Percentiles rank a stretch among this genome's conserved stretches.
Evolutionary conservation across 768 basidiomycete genomes (phyloP).

Genomic region (Lactarius trivialis): DNA sequence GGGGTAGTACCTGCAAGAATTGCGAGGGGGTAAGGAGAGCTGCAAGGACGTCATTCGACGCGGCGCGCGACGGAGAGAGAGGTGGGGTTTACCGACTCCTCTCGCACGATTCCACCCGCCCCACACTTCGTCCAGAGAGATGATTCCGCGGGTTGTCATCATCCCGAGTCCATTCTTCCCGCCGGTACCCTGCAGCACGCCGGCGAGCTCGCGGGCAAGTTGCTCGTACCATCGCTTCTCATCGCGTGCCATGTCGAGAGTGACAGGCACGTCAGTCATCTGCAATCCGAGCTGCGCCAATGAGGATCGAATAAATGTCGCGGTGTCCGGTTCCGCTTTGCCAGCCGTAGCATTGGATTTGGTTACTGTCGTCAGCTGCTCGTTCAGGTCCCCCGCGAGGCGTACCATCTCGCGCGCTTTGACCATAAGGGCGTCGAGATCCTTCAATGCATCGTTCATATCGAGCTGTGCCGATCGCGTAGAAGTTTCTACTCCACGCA

Average conservation of each 20-base stretch:
- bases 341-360: conserved; percentile 22
- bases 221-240: conserved; percentile 74
- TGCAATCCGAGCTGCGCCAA: conserved; percentile 86
- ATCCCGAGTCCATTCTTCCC: conserved; percentile 46
- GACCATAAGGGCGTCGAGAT: conserved; percentile 84
- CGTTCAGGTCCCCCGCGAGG: conserved; percentile 82
- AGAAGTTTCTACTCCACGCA: conserved; percentile 65
- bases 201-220: conserved; percentile 75
- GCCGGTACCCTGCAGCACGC: conserved; percentile 51
- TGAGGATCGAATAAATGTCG: conserved; percentile 81
- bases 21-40: conserved; percentile 88
- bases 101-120: conserved; percentile 91
- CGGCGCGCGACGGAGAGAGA: neutral
- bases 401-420: conserved; percentile 92
- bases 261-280: conserved; percentile 72
- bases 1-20: conserved; percentile 67
- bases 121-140: conserved; percentile 91
- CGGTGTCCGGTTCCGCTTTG: conserved; percentile 65
- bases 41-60: conserved; percentile 27
- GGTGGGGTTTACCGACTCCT: conserved; percentile 63
- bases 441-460: conserved; percentile 72
- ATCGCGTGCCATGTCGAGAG: conserved; percentile 81
- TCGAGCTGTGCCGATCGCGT: conserved; percentile 55
- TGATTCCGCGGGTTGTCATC: conserved; percentile 73
- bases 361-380: conserved; percentile 51